Percentiles rank a stretch among this genome's conserved stretches.
phyloP scores from a whole-genome alignment of 768 basidiomycete genomes.

The Pulveroboletus sp. region DNA sequence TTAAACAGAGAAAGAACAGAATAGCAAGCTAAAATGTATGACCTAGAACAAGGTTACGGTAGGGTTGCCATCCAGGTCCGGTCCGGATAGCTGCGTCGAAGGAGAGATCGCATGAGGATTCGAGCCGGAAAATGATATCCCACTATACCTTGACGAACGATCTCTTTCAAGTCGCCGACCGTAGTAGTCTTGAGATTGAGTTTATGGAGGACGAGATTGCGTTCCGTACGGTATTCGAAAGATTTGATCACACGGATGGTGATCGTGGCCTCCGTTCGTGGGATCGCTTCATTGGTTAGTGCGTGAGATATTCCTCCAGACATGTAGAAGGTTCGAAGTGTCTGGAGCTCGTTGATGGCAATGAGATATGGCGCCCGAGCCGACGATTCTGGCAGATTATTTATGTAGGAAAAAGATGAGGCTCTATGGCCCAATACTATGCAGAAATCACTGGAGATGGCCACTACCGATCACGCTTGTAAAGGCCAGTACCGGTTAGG shows the following conservation, averaged over 20 bases:
- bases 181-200: slow-evolving; percentile 79
- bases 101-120: slow-evolving; percentile 6
- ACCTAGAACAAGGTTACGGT: slow-evolving; percentile 71
- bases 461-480: background rate
- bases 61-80: slow-evolving; percentile 85
- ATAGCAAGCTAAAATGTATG: background rate
- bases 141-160: slow-evolving; percentile 57
- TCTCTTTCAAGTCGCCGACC: slow-evolving; percentile 72
- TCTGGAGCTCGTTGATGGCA: background rate
- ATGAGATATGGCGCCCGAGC: background rate
- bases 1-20: background rate
- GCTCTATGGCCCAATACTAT: no score
- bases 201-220: slow-evolving; percentile 77
- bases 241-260: slow-evolving; percentile 94
- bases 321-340: slow-evolving; percentile 19
- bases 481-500: background rate
- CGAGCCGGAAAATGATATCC: background rate
- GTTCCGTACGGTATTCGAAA: slow-evolving; percentile 88
- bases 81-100: slow-evolving; percentile 58
- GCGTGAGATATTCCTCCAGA: slow-evolving; percentile 37
- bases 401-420: no score
- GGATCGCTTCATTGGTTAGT: slow-evolving; percentile 62
- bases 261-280: slow-evolving; percentile 74
- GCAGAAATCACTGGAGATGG: background rate
- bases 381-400: no score